Evolutionary conservation across 2,329 filamentous ascomycete genomes (phyloP), one percentile per base, ranked within the genome.

Genomic region (Talaromyces albobiverticillius): DNA sequence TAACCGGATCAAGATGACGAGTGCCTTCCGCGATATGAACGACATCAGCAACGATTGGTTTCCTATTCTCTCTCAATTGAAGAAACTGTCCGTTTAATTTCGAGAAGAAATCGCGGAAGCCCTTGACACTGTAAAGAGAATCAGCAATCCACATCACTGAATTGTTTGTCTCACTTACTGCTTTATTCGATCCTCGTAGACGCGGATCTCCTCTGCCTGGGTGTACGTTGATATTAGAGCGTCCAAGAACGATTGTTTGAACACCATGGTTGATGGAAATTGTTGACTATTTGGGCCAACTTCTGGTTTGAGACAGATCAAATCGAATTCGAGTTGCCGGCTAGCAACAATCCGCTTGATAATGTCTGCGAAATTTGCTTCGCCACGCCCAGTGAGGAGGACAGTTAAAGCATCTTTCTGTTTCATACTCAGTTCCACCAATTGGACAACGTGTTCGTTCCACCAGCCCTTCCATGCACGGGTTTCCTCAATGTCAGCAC

Each of bases 401-500:
- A 99, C 86, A 48, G 84, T 90, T 34, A 97, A 76, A 0, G 89
- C 88, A 67, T 95, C 90, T 59, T 90, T 88, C 67, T 96, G 90
- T 66, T 88, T 76, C 78, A 89, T 89, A 68, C 87, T 92, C 53
- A 96, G 77, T 64, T 82, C 80, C 38, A 95, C 90, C 26, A 97
- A 82, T 63, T 91, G 83, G 52, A 79, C 83, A 61, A 99, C 86
- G 63, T 88, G 85, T 67, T 97, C 93, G 66, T 97, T 97, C 94
- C 94, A 99, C 88, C 90, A 96, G 32, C 91, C 91, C 54, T 88
- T 78, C 93, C 93, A 99, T 9, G 83, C 92, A 22, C 85, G 84
- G 40, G 82, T 77, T 70, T 97, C 92, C 72, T 97, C 94, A 54
- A 82, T 83, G 49, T 90, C 89, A 5, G 87, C 69, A 14, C 94